Base-by-base conservation (phyloP, 176 grass and related monocot genomes). In the Bolboschoenus planiculmis region DNA sequence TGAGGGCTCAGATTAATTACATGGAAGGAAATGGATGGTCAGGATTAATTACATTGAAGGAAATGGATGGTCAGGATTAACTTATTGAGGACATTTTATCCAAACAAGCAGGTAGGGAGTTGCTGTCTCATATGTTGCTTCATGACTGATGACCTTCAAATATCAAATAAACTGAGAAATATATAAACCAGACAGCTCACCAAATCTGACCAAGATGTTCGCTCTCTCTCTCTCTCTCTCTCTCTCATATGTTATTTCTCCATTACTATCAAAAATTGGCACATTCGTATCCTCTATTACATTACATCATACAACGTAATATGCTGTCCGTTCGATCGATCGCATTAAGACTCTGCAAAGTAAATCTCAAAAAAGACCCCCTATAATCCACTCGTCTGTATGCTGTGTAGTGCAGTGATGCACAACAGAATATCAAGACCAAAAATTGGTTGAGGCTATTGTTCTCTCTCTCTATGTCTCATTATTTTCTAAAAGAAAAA, bases 71-170 rank as follows among this genome's bases (percentile, higher is more conserved):
- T 71, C 37, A 23, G 7, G 20, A 71, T 53, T 44, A n/a, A n/a
- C n/a, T 70, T 71, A 26, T 23, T 23, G 18, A 70, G 8, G 7
- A 43, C 16, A 14, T 70, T 2, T 42, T n/a, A 67, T 56, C 18
- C 29, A 24, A 29, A 58, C 57, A 24, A 29, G 51, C 57, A 73
- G 86, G 86, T 90, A 5, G 56, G 85, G 40, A 33, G 70, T 85
- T 79, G 68, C 86, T 91, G 58, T 86, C 88, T 88, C 80, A 90
- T 88, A 77, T 33, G 66, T 61, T 85, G 37, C 65, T 53, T 39
- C 4, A 57, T 79, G 76, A 27, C 57, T 60, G 50, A 9, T 29
- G 21, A 27, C 26, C 74, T 34, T 21, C 8, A 18, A 16, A n/a
- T n/a, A n/a, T 46, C 48, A 80, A 31, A 3, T 27, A 35, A 80